Evolutionary conservation across 2,329 filamentous ascomycete genomes (phyloP).

Genomic region (Colletotrichum limetticola): DNA sequence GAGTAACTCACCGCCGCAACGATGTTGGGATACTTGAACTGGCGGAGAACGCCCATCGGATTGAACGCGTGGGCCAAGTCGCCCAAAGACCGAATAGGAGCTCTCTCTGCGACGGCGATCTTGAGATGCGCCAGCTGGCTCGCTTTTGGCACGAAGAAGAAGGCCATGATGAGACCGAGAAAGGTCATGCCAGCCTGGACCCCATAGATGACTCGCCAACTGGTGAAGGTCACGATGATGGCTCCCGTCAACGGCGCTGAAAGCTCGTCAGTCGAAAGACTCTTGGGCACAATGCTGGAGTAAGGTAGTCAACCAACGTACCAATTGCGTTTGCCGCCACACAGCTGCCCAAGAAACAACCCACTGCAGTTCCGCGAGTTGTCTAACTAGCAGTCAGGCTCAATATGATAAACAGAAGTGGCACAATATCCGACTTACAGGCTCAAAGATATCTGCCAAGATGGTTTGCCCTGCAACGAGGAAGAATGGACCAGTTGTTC

Average conservation of each 20-base stretch:
- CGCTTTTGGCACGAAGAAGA: slow-evolving; percentile 75
- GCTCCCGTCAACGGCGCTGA: slow-evolving; percentile 55
- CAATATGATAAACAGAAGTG: not conserved
- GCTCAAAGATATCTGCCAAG: slow-evolving; percentile 35
- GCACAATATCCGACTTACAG: not conserved
- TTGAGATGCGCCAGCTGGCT: slow-evolving; percentile 66
- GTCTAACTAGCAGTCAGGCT: slow-evolving; percentile 15
- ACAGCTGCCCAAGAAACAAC: slow-evolving; percentile 35
- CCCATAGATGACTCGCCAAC: slow-evolving; percentile 79
- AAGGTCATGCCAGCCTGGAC: slow-evolving; percentile 72
- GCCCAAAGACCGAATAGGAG: slow-evolving; percentile 32
- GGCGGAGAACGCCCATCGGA: slow-evolving; percentile 70
- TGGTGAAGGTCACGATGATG: slow-evolving; percentile 74
- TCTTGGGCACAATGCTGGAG: not conserved
- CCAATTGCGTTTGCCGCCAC: slow-evolving; percentile 34
- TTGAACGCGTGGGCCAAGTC: slow-evolving; percentile 63
- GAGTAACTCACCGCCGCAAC: slow-evolving; percentile 61
- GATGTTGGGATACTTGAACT: slow-evolving; percentile 74
- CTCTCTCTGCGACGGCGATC: slow-evolving; percentile 56
- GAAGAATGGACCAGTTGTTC: slow-evolving; percentile 33
- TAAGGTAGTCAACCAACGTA: not conserved
- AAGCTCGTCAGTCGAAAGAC: not conserved
- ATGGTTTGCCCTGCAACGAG: slow-evolving; percentile 34
- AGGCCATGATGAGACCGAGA: slow-evolving; percentile 62
- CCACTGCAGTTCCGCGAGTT: slow-evolving; percentile 31